These are phyloP conservation scores for Oryza coarctata DNA, from an alignment of 176 grass and related monocot species.

Conservation along the genomic window DNA sequence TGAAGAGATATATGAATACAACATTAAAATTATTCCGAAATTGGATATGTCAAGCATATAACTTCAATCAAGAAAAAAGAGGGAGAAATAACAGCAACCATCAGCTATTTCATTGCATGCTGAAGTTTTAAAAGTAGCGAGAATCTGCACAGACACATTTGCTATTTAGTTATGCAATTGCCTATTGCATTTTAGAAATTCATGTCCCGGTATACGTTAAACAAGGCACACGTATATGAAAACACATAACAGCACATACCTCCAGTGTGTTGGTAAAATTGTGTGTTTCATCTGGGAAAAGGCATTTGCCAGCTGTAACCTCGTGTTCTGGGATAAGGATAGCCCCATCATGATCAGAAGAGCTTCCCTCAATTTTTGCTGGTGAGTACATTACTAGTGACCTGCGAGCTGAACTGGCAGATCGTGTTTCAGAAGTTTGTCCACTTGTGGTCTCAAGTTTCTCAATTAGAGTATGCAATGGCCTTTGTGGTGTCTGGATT, in stretches of 20 bases:
- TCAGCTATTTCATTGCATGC: conserved; percentile 5
- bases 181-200: neutral
- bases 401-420: conserved; percentile 72
- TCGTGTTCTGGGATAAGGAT: conserved; percentile 14
- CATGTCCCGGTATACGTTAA: neutral
- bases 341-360: conserved; percentile 16
- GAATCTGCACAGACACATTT: conserved; percentile 1
- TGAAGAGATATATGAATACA: neutral
- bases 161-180: neutral
- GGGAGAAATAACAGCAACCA: neutral
- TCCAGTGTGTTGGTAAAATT: neutral
- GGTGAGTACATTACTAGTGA: conserved; percentile 61
- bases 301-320: conserved; percentile 29
- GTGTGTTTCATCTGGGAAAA: conserved; percentile 44
- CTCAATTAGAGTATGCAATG: conserved; percentile 52
- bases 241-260: conserved; percentile 37
- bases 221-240: neutral
- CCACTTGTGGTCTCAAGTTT: conserved; percentile 47
- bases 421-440: conserved; percentile 52
- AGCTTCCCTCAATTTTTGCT: conserved; percentile 43
- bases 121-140: conserved; percentile 1
- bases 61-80: neutral
- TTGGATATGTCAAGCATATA: neutral
- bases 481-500: conserved; percentile 71
- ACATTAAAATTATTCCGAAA: neutral